These are phyloP conservation scores for Eucalyptus marginata DNA, from an alignment of 345 rosid genomes.

Conservation along the genomic window DNA sequence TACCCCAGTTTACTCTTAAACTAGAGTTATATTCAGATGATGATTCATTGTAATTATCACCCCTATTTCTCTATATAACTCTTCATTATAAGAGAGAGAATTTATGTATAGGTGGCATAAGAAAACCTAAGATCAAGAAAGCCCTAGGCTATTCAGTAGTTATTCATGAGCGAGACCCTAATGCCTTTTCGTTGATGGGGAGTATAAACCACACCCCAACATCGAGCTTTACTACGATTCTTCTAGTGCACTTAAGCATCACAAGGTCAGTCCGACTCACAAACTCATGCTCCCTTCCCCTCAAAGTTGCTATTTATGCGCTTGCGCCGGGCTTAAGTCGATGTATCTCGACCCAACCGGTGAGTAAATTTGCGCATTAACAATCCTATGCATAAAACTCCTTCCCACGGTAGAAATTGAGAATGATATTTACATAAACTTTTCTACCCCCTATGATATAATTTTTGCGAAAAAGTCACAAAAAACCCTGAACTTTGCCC, in stretches of 20 bases:
- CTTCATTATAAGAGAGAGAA: not conserved
- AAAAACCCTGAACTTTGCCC: too few relatives aligned
- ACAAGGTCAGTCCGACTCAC: not conserved
- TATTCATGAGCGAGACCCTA: too few relatives aligned
- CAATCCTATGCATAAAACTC: not conserved
- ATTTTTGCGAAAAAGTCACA: too few relatives aligned
- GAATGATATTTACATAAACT: too few relatives aligned
- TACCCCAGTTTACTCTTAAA: not conserved
- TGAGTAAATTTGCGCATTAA: not conserved
- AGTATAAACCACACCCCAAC: too few relatives aligned
- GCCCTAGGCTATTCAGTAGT: not conserved
- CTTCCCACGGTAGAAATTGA: not conserved
- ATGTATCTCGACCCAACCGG: not conserved
- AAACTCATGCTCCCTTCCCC: not conserved
- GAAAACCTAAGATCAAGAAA: not conserved
- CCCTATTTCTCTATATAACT: not conserved
- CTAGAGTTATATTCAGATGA: not conserved
- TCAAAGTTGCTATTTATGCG: not conserved
- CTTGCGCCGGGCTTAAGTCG: too few relatives aligned
- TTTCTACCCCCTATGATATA: too few relatives aligned
- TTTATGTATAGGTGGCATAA: not conserved
- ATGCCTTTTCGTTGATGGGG: fast-evolving
- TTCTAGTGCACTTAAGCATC: not conserved
- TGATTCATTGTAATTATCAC: not conserved
- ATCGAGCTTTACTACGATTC: fast-evolving